Evolutionary conservation across 2,329 filamentous ascomycete species (phyloP).

Genomic region (Aureobasidium sp.): DNA sequence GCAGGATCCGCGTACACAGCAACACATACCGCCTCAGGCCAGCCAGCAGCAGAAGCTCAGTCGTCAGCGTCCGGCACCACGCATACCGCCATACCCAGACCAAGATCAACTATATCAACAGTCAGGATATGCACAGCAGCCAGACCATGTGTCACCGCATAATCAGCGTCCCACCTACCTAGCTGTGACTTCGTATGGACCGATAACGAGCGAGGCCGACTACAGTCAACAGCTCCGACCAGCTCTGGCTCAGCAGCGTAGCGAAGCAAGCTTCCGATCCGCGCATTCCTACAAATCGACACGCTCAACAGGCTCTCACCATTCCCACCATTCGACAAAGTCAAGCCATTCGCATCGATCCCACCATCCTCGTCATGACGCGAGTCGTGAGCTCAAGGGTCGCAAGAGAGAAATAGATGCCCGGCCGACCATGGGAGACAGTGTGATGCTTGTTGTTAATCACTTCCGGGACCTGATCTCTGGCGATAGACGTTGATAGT

Average conservation of each 20-base stretch:
- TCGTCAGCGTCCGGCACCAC: neutral
- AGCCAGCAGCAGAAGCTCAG: neutral
- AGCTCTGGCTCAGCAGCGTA: neutral
- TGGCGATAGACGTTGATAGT: neutral
- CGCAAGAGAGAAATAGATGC: neutral
- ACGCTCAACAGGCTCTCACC: neutral
- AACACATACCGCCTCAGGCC: neutral
- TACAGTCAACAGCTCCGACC: neutral
- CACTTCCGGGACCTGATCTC: slow-evolving; percentile 2
- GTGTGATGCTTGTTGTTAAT: slow-evolving; percentile 9
- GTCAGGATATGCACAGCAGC: neutral
- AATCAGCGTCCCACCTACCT: neutral
- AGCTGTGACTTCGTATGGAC: neutral
- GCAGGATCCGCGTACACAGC: neutral
- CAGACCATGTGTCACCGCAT: neutral
- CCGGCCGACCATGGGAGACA: slow-evolving; percentile 10
- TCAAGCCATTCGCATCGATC: neutral
- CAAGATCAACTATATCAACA: neutral
- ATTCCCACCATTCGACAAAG: neutral
- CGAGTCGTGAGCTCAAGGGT: neutral
- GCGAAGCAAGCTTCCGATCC: neutral
- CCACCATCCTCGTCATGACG: neutral
- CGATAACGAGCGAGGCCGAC: neutral
- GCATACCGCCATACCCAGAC: neutral
- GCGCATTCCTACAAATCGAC: slow-evolving; percentile 2